A percentile compares a stretch with the other conserved stretches of the same genome.
phyloP scores from a whole-genome alignment of 2,329 filamentous ascomycete species.

The Xylaria sp. region DNA sequence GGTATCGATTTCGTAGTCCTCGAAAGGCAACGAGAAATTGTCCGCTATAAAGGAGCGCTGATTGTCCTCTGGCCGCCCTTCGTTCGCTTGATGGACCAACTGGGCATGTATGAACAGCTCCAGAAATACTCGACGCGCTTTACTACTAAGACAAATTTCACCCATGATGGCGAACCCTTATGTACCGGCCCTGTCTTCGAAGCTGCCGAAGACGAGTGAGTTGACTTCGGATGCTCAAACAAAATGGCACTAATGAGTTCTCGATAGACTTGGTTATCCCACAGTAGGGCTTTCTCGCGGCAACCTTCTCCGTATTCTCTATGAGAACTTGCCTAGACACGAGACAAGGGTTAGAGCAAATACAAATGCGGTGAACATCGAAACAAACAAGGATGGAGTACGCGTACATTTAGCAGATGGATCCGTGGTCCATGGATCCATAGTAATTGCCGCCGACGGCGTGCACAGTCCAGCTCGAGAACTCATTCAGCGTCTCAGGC shows the following conservation, averaged over 20 bases:
- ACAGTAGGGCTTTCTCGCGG: conserved; percentile 37
- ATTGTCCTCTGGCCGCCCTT: conserved; percentile 46
- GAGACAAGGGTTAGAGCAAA: conserved; percentile 37
- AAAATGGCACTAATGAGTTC: conserved; percentile 1
- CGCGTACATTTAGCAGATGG: conserved; percentile 41
- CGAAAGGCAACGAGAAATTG: conserved; percentile 45
- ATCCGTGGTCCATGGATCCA: conserved; percentile 39
- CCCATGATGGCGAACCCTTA: conserved; percentile 21
- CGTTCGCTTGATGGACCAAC: conserved; percentile 49
- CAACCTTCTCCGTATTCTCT: conserved; percentile 39
- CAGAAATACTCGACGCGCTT: conserved; percentile 20
- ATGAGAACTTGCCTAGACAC: conserved; percentile 37
- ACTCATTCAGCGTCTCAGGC: conserved; percentile 31
- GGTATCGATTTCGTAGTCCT: conserved; percentile 52
- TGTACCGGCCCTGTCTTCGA: conserved; percentile 7
- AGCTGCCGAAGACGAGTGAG: conserved; percentile 28
- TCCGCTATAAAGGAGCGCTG: conserved; percentile 47
- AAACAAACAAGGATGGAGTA: conserved; percentile 39
- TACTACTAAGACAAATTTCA: conserved; percentile 29
- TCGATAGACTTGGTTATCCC: conserved; percentile 34
- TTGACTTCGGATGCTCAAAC: neutral
- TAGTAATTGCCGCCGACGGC: conserved; percentile 44
- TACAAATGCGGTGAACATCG: conserved; percentile 37
- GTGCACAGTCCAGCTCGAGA: conserved; percentile 41
- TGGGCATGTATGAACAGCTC: conserved; percentile 43